Evolutionary conservation across 768 basidiomycete species (phyloP).

Genomic region (Hericium coralloides): DNA sequence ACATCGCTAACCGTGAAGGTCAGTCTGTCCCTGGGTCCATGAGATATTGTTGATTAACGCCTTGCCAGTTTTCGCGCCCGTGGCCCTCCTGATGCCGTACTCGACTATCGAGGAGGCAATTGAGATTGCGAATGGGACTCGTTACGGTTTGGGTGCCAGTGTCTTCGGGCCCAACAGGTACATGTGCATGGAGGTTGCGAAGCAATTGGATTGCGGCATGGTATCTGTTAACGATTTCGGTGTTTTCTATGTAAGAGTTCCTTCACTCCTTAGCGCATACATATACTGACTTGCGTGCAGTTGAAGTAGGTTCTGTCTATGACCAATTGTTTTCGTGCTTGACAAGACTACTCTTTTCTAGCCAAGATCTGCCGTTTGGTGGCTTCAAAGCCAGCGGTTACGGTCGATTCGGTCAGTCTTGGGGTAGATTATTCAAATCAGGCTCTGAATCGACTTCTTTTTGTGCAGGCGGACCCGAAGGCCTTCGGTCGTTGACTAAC

Average conservation of each 20-base stretch:
- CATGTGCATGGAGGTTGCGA: slow-evolving; percentile 72
- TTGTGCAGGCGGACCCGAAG: slow-evolving; percentile 78
- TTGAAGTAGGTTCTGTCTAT: slow-evolving; percentile 47
- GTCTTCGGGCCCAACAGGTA: slow-evolving; percentile 86
- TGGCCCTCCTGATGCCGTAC: slow-evolving; percentile 82
- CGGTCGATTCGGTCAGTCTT: slow-evolving; percentile 73
- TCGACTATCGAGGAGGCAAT: slow-evolving; percentile 80
- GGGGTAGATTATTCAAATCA: neutral
- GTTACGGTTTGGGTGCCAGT: slow-evolving; percentile 87
- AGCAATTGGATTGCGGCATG: slow-evolving; percentile 87
- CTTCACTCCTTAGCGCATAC: slow-evolving; percentile 1
- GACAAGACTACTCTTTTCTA: slow-evolving; percentile 25
- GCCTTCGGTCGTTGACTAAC: slow-evolving; percentile 80
- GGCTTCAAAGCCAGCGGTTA: slow-evolving; percentile 89
- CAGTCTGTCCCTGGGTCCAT: slow-evolving; percentile 22
- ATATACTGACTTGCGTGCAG: slow-evolving; percentile 27
- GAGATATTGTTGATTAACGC: neutral
- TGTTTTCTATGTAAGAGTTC: slow-evolving; percentile 64
- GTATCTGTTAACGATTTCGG: slow-evolving; percentile 95
- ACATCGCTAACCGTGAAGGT: slow-evolving; percentile 77
- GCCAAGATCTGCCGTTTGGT: slow-evolving; percentile 93
- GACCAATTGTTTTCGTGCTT: slow-evolving; percentile 1
- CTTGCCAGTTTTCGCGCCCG: slow-evolving; percentile 78
- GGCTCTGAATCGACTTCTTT: slow-evolving; percentile 7
- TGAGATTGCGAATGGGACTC: slow-evolving; percentile 78